Conservation (phyloP, 495 filamentous ascomycete genomes). For the Aspergillus heteromorphus region DNA sequence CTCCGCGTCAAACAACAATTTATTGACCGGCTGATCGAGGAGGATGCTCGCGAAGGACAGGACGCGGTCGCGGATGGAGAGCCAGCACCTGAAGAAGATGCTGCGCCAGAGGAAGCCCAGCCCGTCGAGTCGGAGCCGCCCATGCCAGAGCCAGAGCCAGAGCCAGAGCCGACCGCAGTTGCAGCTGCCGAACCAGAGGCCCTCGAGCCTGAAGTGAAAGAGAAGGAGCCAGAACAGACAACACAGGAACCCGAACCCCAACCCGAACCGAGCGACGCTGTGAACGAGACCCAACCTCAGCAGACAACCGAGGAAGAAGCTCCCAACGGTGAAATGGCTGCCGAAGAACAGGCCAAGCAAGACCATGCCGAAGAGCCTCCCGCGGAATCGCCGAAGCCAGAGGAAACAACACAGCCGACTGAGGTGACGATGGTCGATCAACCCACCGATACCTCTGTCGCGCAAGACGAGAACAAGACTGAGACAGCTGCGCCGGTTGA, state of each 20-base stretch:
- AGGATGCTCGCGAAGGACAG: constrained; percentile 27
- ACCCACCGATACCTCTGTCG: neutral
- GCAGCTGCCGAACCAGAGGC: constrained; percentile 2
- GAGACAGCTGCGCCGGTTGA: constrained; percentile 19
- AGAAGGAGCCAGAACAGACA: neutral
- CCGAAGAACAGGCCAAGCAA: neutral
- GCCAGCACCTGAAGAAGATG: neutral
- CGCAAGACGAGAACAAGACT: constrained; percentile 3
- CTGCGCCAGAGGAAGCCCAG: neutral
- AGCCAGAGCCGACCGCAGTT: neutral
- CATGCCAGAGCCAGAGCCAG: neutral
- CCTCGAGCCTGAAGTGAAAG: constrained; percentile 7
- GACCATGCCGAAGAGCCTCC: neutral
- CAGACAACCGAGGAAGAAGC: constrained; percentile 1
- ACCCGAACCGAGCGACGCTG: constrained; percentile 1
- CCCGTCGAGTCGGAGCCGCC: neutral
- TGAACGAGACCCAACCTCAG: neutral
- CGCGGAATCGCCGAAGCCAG: neutral
- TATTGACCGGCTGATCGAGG: constrained; percentile 42
- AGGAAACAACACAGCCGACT: neutral
- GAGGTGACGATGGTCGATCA: neutral
- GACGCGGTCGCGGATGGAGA: constrained; percentile 8
- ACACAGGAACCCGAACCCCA: constrained; percentile 5
- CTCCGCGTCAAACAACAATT: constrained; percentile 46
- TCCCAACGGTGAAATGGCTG: constrained; percentile 2